Conservation (phyloP, 345 rosid species). For the Salix dunnii region DNA sequence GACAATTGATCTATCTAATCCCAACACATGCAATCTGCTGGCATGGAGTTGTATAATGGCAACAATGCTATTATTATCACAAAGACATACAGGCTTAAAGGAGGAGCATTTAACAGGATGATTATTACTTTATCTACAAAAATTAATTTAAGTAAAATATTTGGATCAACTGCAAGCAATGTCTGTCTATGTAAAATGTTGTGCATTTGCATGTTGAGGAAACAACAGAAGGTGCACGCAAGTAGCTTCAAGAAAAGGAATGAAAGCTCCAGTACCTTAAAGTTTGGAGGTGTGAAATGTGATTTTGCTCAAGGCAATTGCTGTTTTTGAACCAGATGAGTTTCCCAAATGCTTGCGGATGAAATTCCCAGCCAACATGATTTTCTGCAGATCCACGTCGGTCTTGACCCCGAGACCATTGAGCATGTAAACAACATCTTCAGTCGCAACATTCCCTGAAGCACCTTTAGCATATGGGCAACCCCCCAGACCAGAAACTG, state of each 20-base stretch:
- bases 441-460: slow-evolving; percentile 68
- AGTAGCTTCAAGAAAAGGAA: not conserved
- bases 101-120: not conserved
- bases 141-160: not conserved
- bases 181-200: not conserved
- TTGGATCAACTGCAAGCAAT: not conserved
- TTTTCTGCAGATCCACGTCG: slow-evolving; percentile 61
- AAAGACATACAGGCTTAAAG: not conserved
- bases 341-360: slow-evolving; percentile 58
- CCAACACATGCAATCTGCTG: not conserved
- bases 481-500: slow-evolving; percentile 68
- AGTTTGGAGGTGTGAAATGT: slow-evolving; percentile 69
- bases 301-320: slow-evolving; percentile 44
- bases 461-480: slow-evolving; percentile 85
- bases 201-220: not conserved
- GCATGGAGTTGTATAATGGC: not conserved
- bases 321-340: slow-evolving; percentile 57
- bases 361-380: slow-evolving; percentile 57
- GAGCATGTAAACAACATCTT: slow-evolving; percentile 73
- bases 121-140: no score
- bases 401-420: slow-evolving; percentile 66
- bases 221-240: not conserved
- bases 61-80: not conserved
- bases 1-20: not conserved
- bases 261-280: slow-evolving; percentile 18